These are phyloP conservation scores for Taxawa tesnikishii DNA, from an alignment of 2,329 filamentous ascomycete species.

Conservation along the genomic window DNA sequence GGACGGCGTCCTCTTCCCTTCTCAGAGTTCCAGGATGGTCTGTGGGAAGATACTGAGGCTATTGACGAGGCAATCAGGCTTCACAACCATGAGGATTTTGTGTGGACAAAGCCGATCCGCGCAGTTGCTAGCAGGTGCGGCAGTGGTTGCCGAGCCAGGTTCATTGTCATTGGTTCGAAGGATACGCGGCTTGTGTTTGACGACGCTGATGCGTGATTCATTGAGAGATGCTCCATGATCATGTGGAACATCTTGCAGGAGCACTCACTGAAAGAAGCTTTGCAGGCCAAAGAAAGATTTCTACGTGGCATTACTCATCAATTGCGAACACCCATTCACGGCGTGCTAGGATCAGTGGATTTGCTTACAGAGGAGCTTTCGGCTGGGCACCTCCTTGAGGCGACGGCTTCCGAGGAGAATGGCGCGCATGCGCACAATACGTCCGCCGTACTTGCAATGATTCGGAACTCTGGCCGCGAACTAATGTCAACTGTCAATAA, in stretches of 20 bases:
- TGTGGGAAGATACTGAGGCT: conserved; percentile 32
- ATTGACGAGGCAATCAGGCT: conserved; percentile 26
- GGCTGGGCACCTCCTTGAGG: conserved; percentile 10
- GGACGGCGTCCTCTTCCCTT: conserved; percentile 16
- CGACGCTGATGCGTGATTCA: conserved; percentile 35
- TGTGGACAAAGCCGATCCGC: conserved; percentile 21
- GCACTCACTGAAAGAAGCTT: conserved; percentile 25
- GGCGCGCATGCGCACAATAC: conserved; percentile 11
- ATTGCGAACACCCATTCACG: conserved; percentile 36
- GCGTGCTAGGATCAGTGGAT: conserved; percentile 30
- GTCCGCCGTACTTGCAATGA: conserved; percentile 19
- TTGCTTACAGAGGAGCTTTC: conserved; percentile 30
- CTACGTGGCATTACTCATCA: conserved; percentile 35
- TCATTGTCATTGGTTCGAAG: conserved; percentile 27
- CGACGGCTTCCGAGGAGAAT: not conserved
- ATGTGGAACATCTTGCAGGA: conserved; percentile 28
- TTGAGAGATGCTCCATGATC: conserved; percentile 26
- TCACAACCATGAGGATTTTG: conserved; percentile 20
- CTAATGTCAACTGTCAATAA: conserved; percentile 33
- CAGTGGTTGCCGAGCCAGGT: conserved; percentile 17
- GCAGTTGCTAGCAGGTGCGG: conserved; percentile 25
- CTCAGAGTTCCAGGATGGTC: conserved; percentile 21
- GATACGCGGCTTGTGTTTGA: conserved; percentile 33
- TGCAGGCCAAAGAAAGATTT: conserved; percentile 32
- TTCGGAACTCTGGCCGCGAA: conserved; percentile 28